Percentiles rank a stretch among this genome's conserved stretches.
phyloP scores from a whole-genome alignment of 768 basidiomycete species.

The Pleurotus cornucopiae region DNA sequence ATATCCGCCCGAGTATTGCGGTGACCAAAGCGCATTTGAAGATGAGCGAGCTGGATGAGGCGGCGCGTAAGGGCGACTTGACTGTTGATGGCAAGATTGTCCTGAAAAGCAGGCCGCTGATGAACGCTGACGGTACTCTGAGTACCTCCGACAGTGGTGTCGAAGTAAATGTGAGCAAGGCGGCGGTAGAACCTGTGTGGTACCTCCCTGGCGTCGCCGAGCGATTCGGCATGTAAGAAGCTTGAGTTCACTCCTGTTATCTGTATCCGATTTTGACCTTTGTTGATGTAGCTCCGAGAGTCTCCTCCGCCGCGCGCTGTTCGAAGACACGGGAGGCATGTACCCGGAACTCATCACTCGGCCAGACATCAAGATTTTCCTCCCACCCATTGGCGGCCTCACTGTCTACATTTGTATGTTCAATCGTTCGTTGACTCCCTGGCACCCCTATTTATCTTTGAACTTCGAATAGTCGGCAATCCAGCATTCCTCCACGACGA shows the following conservation, averaged over 20 bases:
- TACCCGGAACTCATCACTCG: conserved; percentile 94
- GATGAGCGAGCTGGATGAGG: conserved; percentile 87
- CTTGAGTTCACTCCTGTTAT: neutral
- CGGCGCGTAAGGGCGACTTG: conserved; percentile 67
- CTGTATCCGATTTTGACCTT: neutral
- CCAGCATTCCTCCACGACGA: conserved; percentile 74
- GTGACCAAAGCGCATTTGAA: conserved; percentile 94
- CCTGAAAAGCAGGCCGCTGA: conserved; percentile 57
- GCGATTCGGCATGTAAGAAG: conserved; percentile 83
- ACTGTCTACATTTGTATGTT: conserved; percentile 87
- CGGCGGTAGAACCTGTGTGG: conserved; percentile 97
- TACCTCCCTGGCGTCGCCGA: conserved; percentile 91
- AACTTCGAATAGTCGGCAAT: conserved; percentile 59
- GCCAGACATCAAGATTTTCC: conserved; percentile 92
- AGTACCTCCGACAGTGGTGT: conserved; percentile 68
- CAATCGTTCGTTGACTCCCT: neutral
- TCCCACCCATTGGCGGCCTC: conserved; percentile 88
- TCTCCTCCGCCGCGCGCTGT: conserved; percentile 83
- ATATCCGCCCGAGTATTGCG: conserved; percentile 89
- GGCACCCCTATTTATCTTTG: no score
- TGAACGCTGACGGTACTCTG: conserved; percentile 57
- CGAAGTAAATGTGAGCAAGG: conserved; percentile 87
- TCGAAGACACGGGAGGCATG: conserved; percentile 96
- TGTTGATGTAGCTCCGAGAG: conserved; percentile 60
- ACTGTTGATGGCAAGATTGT: conserved; percentile 81